Base-by-base conservation (phyloP, 1,284 basidiomycete genomes). In the Waitea zeae region DNA sequence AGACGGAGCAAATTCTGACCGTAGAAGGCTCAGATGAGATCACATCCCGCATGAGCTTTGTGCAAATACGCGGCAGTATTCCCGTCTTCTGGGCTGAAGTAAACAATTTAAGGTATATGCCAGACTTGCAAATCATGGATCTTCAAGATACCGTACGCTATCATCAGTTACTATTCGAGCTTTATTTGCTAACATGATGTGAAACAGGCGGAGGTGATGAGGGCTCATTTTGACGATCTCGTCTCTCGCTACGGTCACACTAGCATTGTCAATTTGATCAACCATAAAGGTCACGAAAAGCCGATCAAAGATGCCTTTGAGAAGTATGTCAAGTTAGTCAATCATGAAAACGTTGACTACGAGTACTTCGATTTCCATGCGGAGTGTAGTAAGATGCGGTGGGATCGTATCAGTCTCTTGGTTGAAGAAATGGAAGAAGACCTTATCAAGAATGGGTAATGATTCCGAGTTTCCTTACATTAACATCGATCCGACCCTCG, bases 331-430 rank as follows among this genome's bases (percentile, higher is more conserved):
- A 56, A 59, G n/a, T 58, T 76, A 58, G 79, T 75, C 32, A 33
- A 47, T 38, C 15, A 4, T 11, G 17, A 18, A 4, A 61, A 71
- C 33, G 76, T 89, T 35, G 76, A 76, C 49, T 99, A 99, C 52
- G 67, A 84, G 41, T 96, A 97, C 62, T 99, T 95, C 51, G 95
- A 99, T 54, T 99, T 98, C 63, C 93, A 97, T 56, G 78, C 74
- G 45, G 90, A 97, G 56, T 97, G 93, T 65, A 86, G 78, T 51
- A 71, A 84, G 27, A 87, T 98, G 80, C 78, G 87, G 38, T 99
- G 90, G 71, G 88, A 98, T 50, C 72, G 88, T 33, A 87, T 99
- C 43, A 74, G 73, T 41, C 56, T 87, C 12, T 67, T 99, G 28
- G 67, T 96, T 28, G 82, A 88, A 38, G 65, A 68, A 36, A 56